These are phyloP conservation scores for Paramecium caudatum DNA, from an alignment of 73 alveolate species.

Conservation along the genomic window DNA sequence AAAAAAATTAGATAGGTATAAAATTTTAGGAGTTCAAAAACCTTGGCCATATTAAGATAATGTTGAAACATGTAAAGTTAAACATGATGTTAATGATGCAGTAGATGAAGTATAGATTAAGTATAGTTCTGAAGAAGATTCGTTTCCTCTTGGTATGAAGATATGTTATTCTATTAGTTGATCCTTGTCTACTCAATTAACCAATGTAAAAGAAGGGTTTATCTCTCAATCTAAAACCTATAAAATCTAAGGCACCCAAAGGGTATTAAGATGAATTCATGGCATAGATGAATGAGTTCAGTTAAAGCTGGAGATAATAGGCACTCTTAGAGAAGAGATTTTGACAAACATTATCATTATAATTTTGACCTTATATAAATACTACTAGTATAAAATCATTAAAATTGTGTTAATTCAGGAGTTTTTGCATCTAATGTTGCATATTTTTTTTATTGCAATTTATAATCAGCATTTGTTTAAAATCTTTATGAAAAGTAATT, in stretches of 20 bases:
- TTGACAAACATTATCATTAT: slow-evolving; percentile 14
- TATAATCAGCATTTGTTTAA: not conserved
- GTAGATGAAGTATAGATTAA: not conserved
- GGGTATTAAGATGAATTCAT: slow-evolving; percentile 60
- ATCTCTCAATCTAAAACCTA: slow-evolving; percentile 44
- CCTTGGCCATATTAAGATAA: not conserved
- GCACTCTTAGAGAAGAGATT: slow-evolving; percentile 59
- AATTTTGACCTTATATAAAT: slow-evolving; percentile 17
- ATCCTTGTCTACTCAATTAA: slow-evolving; percentile 1
- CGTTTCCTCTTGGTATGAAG: slow-evolving; percentile 42
- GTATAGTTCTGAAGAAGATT: slow-evolving; percentile 63
- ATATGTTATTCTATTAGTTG: not conserved
- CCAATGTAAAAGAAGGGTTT: slow-evolving; percentile 47
- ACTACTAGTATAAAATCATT: slow-evolving; percentile 27
- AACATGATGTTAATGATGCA: slow-evolving; percentile 30
- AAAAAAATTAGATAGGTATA: slow-evolving; percentile 13
- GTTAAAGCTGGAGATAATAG: slow-evolving; percentile 55
- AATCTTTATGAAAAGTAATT: not conserved
- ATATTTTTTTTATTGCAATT: not conserved
- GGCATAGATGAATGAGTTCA: slow-evolving; percentile 60
- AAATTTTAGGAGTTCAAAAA: slow-evolving; percentile 11
- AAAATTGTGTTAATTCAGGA: slow-evolving; percentile 13
- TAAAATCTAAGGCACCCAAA: slow-evolving; percentile 25
- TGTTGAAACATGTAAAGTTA: slow-evolving; percentile 60
- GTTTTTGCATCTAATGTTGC: not conserved